Evolutionary conservation across 495 filamentous ascomycete genomes (phyloP), one percentile per base, ranked within the genome.

Genomic region (Talaromyces adpressus): DNA sequence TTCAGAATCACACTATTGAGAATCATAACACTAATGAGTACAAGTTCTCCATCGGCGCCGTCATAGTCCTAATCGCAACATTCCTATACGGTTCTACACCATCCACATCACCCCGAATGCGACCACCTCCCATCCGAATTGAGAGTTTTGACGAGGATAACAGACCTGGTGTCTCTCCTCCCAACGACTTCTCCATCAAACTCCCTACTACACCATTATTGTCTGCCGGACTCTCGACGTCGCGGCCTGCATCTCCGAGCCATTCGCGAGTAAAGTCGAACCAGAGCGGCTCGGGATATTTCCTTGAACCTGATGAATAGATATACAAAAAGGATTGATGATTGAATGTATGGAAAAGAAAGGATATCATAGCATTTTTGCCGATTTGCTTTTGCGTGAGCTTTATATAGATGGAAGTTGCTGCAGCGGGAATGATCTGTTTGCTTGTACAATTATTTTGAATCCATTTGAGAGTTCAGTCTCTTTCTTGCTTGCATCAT

Each of bases 21-120:
- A 27, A 6, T 32, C 14, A 57, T 20, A 34, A 68, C 54, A 20
- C 63, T 59, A 60, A 16, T 66, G 5, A 34, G 56, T 27, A 66
- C n/a, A 68, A 97, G 93, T 97, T 93, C 71, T 57, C 95, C 30
- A 63, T 93, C 54, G 94, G 94, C 34, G 89, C 91, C 2, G 79
- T 80, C 36, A 72, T 92, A 58, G 91, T 97, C 4, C 71, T 97
- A 12, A 79, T 84, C 59, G 87, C 93, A 25, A 96, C 91, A 4
- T 96, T 90, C 62, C 83, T 97, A 34, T 97, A 96, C 77, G 92
- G 58, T 60, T 66, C 71, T 18, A 65, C 62, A 2, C 57, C 36
- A 12, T 69, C 75, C 0, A 68, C 39, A 52, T 60, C 18, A 72
- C 77, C 22, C 23, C 76, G 80, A 47, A 79, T 79, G 34, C 81